phyloP scores from a whole-genome alignment of 1,139 yeast species.

The Saccharomyces pastorianus region DNA sequence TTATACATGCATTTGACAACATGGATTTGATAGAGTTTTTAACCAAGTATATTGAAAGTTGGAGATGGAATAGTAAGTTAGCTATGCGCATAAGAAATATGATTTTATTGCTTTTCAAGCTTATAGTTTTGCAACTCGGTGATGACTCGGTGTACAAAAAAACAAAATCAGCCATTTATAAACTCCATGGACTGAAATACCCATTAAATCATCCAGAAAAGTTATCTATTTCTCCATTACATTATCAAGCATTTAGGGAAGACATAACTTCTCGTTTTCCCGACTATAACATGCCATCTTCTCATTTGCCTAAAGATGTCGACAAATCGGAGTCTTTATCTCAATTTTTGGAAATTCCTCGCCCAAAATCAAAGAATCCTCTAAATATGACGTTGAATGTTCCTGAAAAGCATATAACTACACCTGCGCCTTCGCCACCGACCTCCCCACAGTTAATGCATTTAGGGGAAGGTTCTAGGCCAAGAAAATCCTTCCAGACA shows the following conservation, averaged over 20 bases:
- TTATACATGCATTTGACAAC: slow-evolving; percentile 21
- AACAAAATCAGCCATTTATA: slow-evolving; percentile 44
- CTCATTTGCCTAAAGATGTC: slow-evolving; percentile 38
- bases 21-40: slow-evolving; percentile 40
- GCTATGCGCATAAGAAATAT: slow-evolving; percentile 46
- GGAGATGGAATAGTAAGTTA: slow-evolving; percentile 50
- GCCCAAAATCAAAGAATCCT: slow-evolving; percentile 46
- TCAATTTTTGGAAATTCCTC: slow-evolving; percentile 52
- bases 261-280: slow-evolving; percentile 75
- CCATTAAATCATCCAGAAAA: slow-evolving; percentile 27
- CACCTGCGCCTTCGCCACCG: slow-evolving; percentile 85
- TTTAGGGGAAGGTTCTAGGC: slow-evolving; percentile 13
- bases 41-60: slow-evolving; percentile 48
- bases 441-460: slow-evolving; percentile 41
- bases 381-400: slow-evolving; percentile 42
- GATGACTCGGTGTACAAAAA: slow-evolving; percentile 36
- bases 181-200: slow-evolving; percentile 38
- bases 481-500: slow-evolving; percentile 64
- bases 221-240: slow-evolving; percentile 62
- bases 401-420: slow-evolving; percentile 68
- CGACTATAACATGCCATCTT: slow-evolving; percentile 45
- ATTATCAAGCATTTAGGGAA: slow-evolving; percentile 69
- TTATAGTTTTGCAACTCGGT: slow-evolving; percentile 61
- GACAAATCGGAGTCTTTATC: slow-evolving; percentile 49
- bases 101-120: slow-evolving; percentile 49